Evolutionary conservation across 176 grass and related monocot genomes (phyloP).

Genomic region (Musa acuminata): DNA sequence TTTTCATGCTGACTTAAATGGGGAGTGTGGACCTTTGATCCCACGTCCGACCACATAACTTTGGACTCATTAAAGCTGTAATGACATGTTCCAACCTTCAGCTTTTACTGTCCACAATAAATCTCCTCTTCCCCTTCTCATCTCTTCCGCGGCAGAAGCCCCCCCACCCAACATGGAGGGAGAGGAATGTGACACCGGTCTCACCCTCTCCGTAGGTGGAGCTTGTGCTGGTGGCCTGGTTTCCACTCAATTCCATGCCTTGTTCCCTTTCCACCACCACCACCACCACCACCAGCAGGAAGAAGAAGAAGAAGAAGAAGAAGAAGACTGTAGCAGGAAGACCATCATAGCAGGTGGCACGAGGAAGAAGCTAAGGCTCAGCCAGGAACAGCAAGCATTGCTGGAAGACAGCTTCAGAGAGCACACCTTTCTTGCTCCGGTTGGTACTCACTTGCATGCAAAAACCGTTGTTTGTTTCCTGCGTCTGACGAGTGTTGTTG

Average conservation of each 20-base stretch:
- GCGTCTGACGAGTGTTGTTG: too few species aligned
- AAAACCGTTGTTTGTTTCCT: too few species aligned
- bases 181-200: background rate
- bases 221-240: too few species aligned
- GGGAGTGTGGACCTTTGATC: background rate
- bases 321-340: background rate
- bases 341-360: background rate
- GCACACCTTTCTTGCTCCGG: background rate
- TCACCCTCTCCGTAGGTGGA: background rate
- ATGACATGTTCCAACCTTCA: background rate
- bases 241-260: background rate
- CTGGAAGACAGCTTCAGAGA: constrained; percentile 9
- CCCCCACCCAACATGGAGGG: background rate
- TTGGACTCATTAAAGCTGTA: background rate
- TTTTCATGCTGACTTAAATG: constrained; percentile 1
- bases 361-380: constrained; percentile 16
- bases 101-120: background rate
- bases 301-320: background rate
- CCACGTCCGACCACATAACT: background rate
- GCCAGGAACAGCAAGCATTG: background rate
- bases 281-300: background rate
- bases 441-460: background rate
- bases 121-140: background rate
- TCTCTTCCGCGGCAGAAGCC: background rate
- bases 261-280: background rate